Evolutionary conservation across 2,329 filamentous ascomycete genomes (phyloP).

Genomic region (Teratosphaeria epicoccoides): DNA sequence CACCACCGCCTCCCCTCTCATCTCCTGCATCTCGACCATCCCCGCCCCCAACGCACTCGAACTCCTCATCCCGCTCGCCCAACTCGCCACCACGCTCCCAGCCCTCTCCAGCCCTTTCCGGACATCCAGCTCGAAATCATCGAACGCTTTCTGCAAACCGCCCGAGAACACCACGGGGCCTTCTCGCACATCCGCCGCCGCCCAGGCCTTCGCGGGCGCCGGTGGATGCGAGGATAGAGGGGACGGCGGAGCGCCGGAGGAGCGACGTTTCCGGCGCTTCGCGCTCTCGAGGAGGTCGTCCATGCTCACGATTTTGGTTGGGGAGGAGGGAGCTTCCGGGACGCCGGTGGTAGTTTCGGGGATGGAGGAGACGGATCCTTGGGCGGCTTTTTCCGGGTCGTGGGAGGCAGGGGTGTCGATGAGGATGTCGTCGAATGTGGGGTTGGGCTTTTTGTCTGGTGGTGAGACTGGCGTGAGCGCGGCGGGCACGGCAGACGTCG

Average conservation of each 20-base stretch:
- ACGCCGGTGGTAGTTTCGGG: conserved; percentile 6
- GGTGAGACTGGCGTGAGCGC: background rate
- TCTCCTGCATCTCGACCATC: conserved; percentile 8
- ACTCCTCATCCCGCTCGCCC: conserved; percentile 4
- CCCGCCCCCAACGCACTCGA: background rate
- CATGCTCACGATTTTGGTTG: conserved; percentile 17
- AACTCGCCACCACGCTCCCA: conserved; percentile 6
- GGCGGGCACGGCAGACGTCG: background rate
- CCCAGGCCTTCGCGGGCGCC: conserved; percentile 1
- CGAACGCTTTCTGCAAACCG: conserved; percentile 12
- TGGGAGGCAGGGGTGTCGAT: conserved; percentile 6
- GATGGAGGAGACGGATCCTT: background rate
- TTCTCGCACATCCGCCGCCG: background rate
- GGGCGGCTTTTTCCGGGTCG: background rate
- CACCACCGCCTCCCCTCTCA: conserved; percentile 12
- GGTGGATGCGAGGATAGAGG: conserved; percentile 19
- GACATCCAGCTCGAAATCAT: conserved; percentile 20
- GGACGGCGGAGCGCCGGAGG: conserved; percentile 12
- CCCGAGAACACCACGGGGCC: background rate
- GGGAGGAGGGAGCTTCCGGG: conserved; percentile 8
- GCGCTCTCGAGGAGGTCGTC: conserved; percentile 19
- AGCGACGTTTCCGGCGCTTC: conserved; percentile 19
- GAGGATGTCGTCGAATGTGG: conserved; percentile 21
- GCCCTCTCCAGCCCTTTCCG: conserved; percentile 11
- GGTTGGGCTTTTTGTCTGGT: background rate